Evolutionary conservation across 768 basidiomycete genomes (phyloP), one percentile per base, ranked within the genome.

Genomic region (Podaxis sp.): DNA sequence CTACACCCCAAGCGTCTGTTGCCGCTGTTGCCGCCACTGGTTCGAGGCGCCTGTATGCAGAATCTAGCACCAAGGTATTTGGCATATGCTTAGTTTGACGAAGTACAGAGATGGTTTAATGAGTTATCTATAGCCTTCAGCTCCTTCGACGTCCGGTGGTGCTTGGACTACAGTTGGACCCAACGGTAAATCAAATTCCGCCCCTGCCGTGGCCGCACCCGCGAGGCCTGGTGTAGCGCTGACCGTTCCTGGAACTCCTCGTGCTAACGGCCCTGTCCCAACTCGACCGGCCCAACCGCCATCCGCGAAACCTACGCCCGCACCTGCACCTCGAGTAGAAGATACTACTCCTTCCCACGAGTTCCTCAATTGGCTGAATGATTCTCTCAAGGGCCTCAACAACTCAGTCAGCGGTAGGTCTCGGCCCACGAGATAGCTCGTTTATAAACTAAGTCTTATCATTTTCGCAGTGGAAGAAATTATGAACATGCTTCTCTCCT

Each of bases 401-500:
- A 81, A 76, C 72, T 78, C 83, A 19, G 89, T 92, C 54, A 91
- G 92, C 69, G 83, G 92, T 93, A 70, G 61, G 83, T 71, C 9
- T 15, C 22, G 5, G 11, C 24, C 12, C 26, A 12, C 24, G 15
- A 51, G 49, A 11, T 51, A 24, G 12, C 24, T 24, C 13, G 6
- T 51, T 24, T 51, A 2, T 51, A 24, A 44, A 44, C 42, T 24
- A 11, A 11, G 17, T 15, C 44, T 51, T 12, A 13, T 24, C 24
- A 19, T 17, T 13, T n/a, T 61, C 52, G 8, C 60, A 97, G 96
- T 96, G 58, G 97, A 99, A 73, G 97, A 99, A 68, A 95, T 99
- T 72, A 88, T 94, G 70, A 89, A 92, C 52, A 96, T 99, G 94
- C 79, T 99, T 24, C 84, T 99, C 26, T 88, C 92, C 0, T 99